A percentile compares a stretch with the other conserved stretches of the same genome.
phyloP scores from a whole-genome alignment of 768 basidiomycete genomes.

The Calocybe indica region DNA sequence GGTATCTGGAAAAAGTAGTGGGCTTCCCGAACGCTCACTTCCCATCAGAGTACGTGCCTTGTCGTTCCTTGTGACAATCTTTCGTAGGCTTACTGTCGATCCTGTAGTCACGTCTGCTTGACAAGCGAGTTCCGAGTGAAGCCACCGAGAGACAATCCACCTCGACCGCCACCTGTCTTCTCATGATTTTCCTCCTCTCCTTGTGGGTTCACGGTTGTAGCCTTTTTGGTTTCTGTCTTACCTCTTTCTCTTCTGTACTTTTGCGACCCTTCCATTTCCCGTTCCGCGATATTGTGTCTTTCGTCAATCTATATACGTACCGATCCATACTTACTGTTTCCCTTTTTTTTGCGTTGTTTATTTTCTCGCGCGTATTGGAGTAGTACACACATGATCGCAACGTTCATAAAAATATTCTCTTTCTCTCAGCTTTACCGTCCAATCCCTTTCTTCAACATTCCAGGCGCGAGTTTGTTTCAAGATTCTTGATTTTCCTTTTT shows the following conservation, averaged over 20 bases:
- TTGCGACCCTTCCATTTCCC: conserved; percentile 1
- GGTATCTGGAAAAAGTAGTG: conserved; percentile 84
- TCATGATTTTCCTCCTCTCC: conserved; percentile 7
- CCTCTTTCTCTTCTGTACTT: not conserved
- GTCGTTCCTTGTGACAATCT: conserved; percentile 5
- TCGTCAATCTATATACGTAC: conserved; percentile 6
- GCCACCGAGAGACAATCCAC: conserved; percentile 46
- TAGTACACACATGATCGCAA: not conserved
- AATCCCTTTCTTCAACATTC: not conserved
- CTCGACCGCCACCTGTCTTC: conserved; percentile 18
- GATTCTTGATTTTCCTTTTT: conserved; percentile 1
- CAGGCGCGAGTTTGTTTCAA: not conserved
- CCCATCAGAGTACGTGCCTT: conserved; percentile 83
- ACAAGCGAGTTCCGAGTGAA: conserved; percentile 75
- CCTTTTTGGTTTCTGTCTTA: conserved; percentile 8
- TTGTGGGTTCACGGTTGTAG: too few relatives aligned
- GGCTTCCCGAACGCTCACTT: conserved; percentile 97
- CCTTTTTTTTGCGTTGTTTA: conserved; percentile 1
- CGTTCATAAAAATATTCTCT: conserved; percentile 9
- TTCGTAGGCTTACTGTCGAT: conserved; percentile 1
- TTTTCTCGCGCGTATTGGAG: conserved; percentile 6
- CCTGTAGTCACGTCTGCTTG: conserved; percentile 63
- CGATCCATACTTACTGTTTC: conserved; percentile 5
- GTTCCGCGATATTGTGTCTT: not conserved
- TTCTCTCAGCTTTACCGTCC: not conserved